A percentile compares a stretch with the other conserved stretches of the same genome.
Conservation (phyloP, 2,329 filamentous ascomycete genomes). For the Verticillium isaacii region DNA sequence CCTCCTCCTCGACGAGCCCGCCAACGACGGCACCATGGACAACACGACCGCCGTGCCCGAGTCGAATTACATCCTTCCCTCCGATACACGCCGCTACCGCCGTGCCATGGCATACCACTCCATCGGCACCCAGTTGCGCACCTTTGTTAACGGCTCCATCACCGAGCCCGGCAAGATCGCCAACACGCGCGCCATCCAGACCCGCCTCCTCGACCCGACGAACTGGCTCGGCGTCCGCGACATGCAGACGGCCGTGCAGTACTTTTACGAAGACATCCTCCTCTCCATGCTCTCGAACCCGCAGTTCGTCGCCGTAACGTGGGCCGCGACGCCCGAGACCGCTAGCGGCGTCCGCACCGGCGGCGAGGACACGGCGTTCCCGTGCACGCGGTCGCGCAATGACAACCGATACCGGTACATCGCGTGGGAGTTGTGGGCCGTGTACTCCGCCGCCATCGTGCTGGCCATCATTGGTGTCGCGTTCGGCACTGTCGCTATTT, state of each 20-base stretch:
- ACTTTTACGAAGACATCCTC: conserved; percentile 28
- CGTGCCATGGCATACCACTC: conserved; percentile 25
- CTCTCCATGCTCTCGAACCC: conserved; percentile 28
- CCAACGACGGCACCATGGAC: conserved; percentile 26
- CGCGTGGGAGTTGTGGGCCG: conserved; percentile 25
- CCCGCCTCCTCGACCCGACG: conserved; percentile 29
- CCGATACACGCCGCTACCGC: conserved; percentile 18
- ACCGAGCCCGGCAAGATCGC: conserved; percentile 16
- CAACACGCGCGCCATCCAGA: conserved; percentile 29
- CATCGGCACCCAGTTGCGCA: conserved; percentile 22
- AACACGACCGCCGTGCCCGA: conserved; percentile 21
- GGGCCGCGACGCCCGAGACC: conserved; percentile 19
- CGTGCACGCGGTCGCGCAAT: conserved; percentile 21
- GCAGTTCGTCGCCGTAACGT: conserved; percentile 25
- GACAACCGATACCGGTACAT: conserved; percentile 23
- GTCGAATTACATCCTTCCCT: conserved; percentile 20
- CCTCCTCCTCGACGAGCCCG: conserved; percentile 14
- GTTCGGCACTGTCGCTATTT: conserved; percentile 23
- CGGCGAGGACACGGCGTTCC: conserved; percentile 18
- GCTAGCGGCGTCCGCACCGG: conserved; percentile 3
- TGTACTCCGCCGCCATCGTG: conserved; percentile 26
- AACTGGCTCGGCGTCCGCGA: conserved; percentile 21
- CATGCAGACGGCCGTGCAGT: conserved; percentile 18
- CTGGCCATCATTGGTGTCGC: conserved; percentile 20
- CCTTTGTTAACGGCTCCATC: conserved; percentile 24